Evolutionary conservation across 768 basidiomycete genomes (phyloP), one percentile per base, ranked within the genome.

Genomic region (Hortiboletus flavorubellus): DNA sequence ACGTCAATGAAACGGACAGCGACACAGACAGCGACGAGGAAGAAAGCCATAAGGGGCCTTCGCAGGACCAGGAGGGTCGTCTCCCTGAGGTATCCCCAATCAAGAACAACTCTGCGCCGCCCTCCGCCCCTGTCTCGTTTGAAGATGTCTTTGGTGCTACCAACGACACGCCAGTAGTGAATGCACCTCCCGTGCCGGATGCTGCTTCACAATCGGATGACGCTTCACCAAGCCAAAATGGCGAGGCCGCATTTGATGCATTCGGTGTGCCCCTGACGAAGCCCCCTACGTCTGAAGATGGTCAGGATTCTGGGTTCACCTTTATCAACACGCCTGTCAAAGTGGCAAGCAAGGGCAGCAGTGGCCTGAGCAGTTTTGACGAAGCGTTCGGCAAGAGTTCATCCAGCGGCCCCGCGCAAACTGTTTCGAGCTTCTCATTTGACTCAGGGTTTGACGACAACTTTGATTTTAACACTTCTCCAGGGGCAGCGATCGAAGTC

Each of bases 301-400:
- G 49, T 15, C 64, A 61, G 43, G 63, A 64, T 47, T 56, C 64
- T 0, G 55, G 49, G 8, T 69, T 67, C 45, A 56, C 57, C 1
- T 49, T 69, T 42, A 42, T 67, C 55, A 56, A 51, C 26, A 33
- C 54, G 15, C 59, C 65, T 3, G 54, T 21, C 35, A 59, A 58
- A 16, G 54, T 44, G 46, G 35, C 51, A 10, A 62, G 56, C 47
- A 56, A 52, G 44, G 56, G 41, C 29, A 61, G 55, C 23, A 70
- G 54, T 18, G 72, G 65, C 18, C 58, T 85, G 2, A 83, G 76
- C 59, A 89, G 82, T 48, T 89, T 91, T 60, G 89, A 92, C 63
- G 88, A 90, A 65, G 85, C 87, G 1, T 76, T 92, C 65, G 80
- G 83, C 16, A 83, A 80, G 57, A 72, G 82, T 21, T 70, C 82